These are phyloP conservation scores for Metschnikowia aberdeeniae DNA, from an alignment of 805 yeast genomes.

Conservation along the genomic window DNA sequence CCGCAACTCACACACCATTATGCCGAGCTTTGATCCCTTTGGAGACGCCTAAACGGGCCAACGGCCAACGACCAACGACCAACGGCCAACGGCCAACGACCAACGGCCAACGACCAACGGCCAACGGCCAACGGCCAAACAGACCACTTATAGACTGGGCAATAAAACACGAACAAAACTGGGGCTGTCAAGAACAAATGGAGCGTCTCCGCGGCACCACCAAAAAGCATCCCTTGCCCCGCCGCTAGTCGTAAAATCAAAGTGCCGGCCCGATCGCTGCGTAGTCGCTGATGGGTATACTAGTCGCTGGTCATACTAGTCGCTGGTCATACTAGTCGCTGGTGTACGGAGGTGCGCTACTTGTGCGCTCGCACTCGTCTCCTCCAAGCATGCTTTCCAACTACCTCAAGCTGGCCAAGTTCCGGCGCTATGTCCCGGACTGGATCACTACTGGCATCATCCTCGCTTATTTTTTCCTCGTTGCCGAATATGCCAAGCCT, in stretches of 20 bases:
- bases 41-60: conserved; percentile 6
- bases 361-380: neutral
- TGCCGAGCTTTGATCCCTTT: conserved; percentile 15
- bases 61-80: no score
- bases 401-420: conserved; percentile 16
- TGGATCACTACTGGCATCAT: conserved; percentile 27
- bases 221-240: no score
- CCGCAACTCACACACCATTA: conserved; percentile 11
- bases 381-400: conserved; percentile 11
- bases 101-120: no score
- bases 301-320: neutral
- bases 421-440: conserved; percentile 25
- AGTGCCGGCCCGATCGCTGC: no score
- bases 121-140: no score
- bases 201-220: no score
- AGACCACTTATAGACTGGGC: no score
- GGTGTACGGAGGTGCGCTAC: conserved; percentile 1
- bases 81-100: no score
- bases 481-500: conserved; percentile 32
- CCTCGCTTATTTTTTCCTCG: conserved; percentile 23
- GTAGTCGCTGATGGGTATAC: no score
- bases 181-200: no score
- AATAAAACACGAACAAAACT: no score
- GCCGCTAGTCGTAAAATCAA: no score
- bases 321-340: neutral